Conservation (phyloP, 2,329 filamentous ascomycete species). For the Ascochyta lentis region DNA sequence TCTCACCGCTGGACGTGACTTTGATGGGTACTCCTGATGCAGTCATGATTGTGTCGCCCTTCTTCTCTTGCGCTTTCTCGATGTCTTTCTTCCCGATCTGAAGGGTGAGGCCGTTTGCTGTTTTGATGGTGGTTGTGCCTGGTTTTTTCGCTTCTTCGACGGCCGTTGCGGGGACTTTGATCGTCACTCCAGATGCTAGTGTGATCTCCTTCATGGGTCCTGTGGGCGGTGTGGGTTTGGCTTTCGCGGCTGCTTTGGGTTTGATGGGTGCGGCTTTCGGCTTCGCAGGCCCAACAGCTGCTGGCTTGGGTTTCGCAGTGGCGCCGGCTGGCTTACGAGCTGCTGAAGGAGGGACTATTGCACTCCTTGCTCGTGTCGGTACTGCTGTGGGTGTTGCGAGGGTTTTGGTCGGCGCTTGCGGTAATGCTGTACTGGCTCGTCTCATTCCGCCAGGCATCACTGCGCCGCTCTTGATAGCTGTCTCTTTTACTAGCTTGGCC, state of each 20-base stretch:
- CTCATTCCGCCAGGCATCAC: constrained; percentile 41
- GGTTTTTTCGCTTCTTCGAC: constrained; percentile 43
- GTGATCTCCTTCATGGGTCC: constrained; percentile 41
- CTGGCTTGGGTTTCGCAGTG: constrained; percentile 12
- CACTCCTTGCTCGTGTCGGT: constrained; percentile 35
- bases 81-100: constrained; percentile 43
- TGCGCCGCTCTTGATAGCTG: constrained; percentile 45
- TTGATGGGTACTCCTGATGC: constrained; percentile 44
- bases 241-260: constrained; percentile 12
- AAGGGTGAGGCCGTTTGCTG: constrained; percentile 39
- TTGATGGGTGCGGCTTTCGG: constrained; percentile 13
- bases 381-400: constrained; percentile 25
- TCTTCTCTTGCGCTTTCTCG: constrained; percentile 40
- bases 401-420: constrained; percentile 33
- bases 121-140: constrained; percentile 32
- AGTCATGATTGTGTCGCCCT: constrained; percentile 36
- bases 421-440: constrained; percentile 38
- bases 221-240: constrained; percentile 22
- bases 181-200: constrained; percentile 40
- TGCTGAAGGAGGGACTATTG: constrained; percentile 26
- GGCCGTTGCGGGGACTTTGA: constrained; percentile 41
- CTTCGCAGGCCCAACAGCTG: constrained; percentile 19
- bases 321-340: constrained; percentile 21
- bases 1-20: constrained; percentile 35
- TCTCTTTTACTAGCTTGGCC: constrained; percentile 48